A percentile compares a stretch with the other conserved stretches of the same genome.
Evolutionary conservation across 1,139 yeast genomes (phyloP).

Genomic region (Blastobotrys persicus): DNA sequence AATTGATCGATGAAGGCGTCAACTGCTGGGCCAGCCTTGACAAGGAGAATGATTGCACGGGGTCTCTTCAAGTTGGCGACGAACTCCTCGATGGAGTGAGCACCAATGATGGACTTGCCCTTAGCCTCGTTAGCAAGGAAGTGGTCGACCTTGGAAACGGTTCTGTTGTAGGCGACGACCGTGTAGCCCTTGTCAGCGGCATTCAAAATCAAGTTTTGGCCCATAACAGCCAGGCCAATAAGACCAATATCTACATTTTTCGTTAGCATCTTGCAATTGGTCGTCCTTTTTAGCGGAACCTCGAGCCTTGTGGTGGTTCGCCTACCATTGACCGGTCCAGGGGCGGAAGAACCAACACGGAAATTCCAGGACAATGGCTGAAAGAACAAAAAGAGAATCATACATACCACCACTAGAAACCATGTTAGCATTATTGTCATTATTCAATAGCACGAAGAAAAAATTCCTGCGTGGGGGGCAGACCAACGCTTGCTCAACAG

Average conservation of each 20-base stretch:
- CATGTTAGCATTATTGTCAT: conserved; percentile 11
- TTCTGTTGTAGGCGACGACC: conserved; percentile 98
- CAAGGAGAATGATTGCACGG: conserved; percentile 89
- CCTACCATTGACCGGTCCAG: too few relatives aligned
- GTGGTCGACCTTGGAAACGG: conserved; percentile 90
- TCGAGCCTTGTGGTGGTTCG: too few relatives aligned
- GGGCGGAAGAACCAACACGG: too few relatives aligned
- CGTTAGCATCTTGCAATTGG: background rate
- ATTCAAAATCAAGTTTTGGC: conserved; percentile 95
- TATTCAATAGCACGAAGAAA: background rate
- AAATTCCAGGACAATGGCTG: background rate
- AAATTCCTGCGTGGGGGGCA: background rate
- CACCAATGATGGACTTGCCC: conserved; percentile 91
- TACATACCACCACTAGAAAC: conserved; percentile 50
- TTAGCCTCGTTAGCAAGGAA: conserved; percentile 93
- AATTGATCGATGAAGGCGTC: conserved; percentile 85
- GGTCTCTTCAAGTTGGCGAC: conserved; percentile 91
- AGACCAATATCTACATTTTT: conserved; percentile 74
- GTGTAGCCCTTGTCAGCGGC: conserved; percentile 96
- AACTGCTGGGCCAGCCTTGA: conserved; percentile 96
- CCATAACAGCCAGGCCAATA: conserved; percentile 99
- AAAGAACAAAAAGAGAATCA: background rate
- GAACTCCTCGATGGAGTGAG: conserved; percentile 87
- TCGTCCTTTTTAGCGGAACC: too few relatives aligned
- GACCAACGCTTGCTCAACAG: background rate